Evolutionary conservation across 169 alveolate genomes (phyloP), one percentile per base, ranked within the genome.

Genomic region (Plasmodium cynomolgi): DNA sequence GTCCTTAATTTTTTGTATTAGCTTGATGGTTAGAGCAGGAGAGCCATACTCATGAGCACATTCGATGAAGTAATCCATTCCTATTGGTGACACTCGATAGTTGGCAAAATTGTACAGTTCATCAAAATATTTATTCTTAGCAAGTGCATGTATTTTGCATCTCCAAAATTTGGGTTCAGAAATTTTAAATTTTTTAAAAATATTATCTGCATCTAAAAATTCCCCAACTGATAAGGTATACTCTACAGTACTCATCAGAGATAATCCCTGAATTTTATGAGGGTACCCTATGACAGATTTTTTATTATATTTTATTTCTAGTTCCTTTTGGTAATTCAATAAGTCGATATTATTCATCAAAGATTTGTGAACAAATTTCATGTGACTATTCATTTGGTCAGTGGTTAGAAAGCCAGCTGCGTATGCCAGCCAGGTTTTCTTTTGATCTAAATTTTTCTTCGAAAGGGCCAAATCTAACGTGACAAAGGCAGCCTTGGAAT

Each of bases 141-240:
- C 96, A 81, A 90, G 50, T 41, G 96, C 91, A 72, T 94, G 75
- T 79, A 94, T 88, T 84, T 94, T 88, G 77, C 94, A 68, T 29
- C 97, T 93, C 96, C 97, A 95, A 83, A 68, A 95, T 74, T 93
- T 95, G 0, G 84, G 84, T 62, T 95, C 97, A n/a, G 96, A 68
- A 13, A 95, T 91, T 62, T 92, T 92, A 84, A 95, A 95, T 47
- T 54, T 62, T 85, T 92, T 92, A 68, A 81, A 84, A 58, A 95
- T 39, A 34, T 90, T 54, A 81, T 92, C 96, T 2, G 97, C 97
- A 72, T 95, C 97, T 8, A 74, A 54, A 34, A 93, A 83, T 58
- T 95, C 96, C 29, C 84, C 85, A 71, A 82, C 90, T 47, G 93
- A 72, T 50, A 95, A 54, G 62, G 83, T 81, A 68, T 91, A 88